These are phyloP conservation scores for Grammothele lineata DNA, from an alignment of 768 basidiomycete species.

Conservation along the genomic window DNA sequence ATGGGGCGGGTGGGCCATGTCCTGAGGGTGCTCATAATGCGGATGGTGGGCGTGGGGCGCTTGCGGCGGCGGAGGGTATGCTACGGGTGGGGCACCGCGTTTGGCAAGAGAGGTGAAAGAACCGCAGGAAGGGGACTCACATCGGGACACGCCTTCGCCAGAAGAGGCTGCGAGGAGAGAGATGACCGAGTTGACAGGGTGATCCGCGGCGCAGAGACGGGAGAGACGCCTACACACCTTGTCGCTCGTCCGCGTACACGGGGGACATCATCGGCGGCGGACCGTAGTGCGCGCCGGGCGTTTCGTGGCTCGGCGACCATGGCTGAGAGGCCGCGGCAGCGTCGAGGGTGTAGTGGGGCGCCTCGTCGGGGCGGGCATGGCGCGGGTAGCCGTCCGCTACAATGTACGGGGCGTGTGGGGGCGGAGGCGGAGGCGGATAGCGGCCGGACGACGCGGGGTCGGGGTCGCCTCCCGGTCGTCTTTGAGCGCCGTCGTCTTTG, in stretches of 20 bases:
- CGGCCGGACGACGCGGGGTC: conserved; percentile 28
- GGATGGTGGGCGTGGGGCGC: neutral
- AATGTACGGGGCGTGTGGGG: conserved; percentile 15
- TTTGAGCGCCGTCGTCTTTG: conserved; percentile 30
- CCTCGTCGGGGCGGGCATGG: conserved; percentile 17
- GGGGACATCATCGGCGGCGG: conserved; percentile 40
- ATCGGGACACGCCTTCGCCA: conserved; percentile 7
- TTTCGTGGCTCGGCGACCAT: conserved; percentile 32
- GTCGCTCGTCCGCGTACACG: conserved; percentile 56
- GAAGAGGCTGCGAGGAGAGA: conserved; percentile 4
- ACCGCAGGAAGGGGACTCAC: conserved; percentile 5
- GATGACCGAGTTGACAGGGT: neutral
- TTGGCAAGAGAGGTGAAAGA: neutral
- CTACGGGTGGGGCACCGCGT: neutral
- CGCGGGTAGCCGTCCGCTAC: conserved; percentile 19
- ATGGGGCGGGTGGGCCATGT: conserved; percentile 3
- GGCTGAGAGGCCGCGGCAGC: conserved; percentile 11
- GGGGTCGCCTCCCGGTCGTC: conserved; percentile 31
- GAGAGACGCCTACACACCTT: conserved; percentile 35
- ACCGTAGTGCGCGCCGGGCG: conserved; percentile 36
- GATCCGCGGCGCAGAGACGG: conserved; percentile 2
- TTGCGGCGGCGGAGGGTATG: conserved; percentile 1
- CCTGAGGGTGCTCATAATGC: conserved; percentile 18
- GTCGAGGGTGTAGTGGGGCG: conserved; percentile 24
- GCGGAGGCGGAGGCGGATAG: conserved; percentile 28